These are phyloP conservation scores for Ceratocystis huliohia DNA, from an alignment of 2,329 filamentous ascomycete genomes.

Conservation along the genomic window DNA sequence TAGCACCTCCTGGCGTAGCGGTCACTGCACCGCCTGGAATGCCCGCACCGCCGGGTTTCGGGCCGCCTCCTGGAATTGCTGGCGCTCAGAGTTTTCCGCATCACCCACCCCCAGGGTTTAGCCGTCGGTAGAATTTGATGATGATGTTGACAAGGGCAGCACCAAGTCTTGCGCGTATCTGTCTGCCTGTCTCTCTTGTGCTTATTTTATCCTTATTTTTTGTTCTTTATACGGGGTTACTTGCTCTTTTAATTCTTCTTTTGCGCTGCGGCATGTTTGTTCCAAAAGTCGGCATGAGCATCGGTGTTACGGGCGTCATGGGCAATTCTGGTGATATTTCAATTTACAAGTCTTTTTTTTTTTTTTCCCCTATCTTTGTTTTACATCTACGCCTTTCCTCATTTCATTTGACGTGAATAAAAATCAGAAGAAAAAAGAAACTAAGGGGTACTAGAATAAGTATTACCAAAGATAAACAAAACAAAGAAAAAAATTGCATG, in stretches of 20 bases:
- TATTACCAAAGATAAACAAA: not conserved
- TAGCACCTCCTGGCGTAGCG: not conserved
- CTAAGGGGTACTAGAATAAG: not conserved
- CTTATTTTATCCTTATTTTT: not conserved
- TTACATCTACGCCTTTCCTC: not conserved
- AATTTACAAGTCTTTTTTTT: not conserved
- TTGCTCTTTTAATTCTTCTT: not conserved
- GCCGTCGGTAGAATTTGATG: conserved; percentile 25
- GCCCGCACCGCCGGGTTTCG: conserved; percentile 26
- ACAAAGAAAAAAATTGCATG: not conserved
- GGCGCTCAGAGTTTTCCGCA: conserved; percentile 34
- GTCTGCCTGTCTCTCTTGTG: too few species aligned
- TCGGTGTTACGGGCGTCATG: conserved; percentile 11
- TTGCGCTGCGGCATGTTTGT: not conserved
- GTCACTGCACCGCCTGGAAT: conserved; percentile 27
- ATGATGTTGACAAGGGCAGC: not conserved
- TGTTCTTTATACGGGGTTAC: not conserved
- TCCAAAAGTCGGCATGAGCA: conserved; percentile 3
- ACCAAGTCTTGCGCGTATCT: too few species aligned
- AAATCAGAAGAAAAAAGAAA: not conserved
- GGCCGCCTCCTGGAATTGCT: conserved; percentile 33
- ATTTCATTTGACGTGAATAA: not conserved
- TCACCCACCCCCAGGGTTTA: conserved; percentile 23
- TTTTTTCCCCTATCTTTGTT: not conserved
- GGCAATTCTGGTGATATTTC: not conserved